Evolutionary conservation across 2,329 filamentous ascomycete genomes (phyloP).

Genomic region (Nemania sp.): DNA sequence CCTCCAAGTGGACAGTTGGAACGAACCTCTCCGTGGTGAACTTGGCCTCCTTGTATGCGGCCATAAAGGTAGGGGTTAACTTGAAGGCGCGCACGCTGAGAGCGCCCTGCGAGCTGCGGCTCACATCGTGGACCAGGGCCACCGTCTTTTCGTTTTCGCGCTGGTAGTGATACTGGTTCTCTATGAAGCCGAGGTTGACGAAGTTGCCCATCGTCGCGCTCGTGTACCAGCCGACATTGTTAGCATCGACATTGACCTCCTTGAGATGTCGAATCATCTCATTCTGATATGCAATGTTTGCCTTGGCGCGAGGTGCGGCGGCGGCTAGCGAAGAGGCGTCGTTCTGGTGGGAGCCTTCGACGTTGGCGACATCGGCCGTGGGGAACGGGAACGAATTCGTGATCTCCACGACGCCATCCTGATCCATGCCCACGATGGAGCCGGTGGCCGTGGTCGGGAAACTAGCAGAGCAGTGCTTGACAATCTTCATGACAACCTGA

Average conservation of each 20-base stretch:
- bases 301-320: constrained; percentile 88
- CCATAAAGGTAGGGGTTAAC: constrained; percentile 84
- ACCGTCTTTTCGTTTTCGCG: constrained; percentile 89
- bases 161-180: constrained; percentile 98
- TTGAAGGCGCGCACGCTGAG: constrained; percentile 90
- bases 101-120: constrained; percentile 89
- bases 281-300: constrained; percentile 83
- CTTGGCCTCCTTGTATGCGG: constrained; percentile 93
- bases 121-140: constrained; percentile 92
- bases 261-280: constrained; percentile 97
- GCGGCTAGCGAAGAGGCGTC: constrained; percentile 77
- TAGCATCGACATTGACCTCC: constrained; percentile 97
- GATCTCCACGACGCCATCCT: constrained; percentile 78
- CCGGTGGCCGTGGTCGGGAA: constrained; percentile 92
- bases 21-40: constrained; percentile 93
- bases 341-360: constrained; percentile 72
- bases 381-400: constrained; percentile 97
- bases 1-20: neutral
- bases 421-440: constrained; percentile 91
- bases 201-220: constrained; percentile 99
- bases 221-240: constrained; percentile 98
- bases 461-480: constrained; percentile 86
- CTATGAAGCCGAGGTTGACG: constrained; percentile 90
- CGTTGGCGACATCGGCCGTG: constrained; percentile 70
- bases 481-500: constrained; percentile 95